Evolutionary conservation across 208 protist genomes (phyloP), one percentile per base, ranked within the genome.

Genomic region (Trypanosomatidae sp.): DNA sequence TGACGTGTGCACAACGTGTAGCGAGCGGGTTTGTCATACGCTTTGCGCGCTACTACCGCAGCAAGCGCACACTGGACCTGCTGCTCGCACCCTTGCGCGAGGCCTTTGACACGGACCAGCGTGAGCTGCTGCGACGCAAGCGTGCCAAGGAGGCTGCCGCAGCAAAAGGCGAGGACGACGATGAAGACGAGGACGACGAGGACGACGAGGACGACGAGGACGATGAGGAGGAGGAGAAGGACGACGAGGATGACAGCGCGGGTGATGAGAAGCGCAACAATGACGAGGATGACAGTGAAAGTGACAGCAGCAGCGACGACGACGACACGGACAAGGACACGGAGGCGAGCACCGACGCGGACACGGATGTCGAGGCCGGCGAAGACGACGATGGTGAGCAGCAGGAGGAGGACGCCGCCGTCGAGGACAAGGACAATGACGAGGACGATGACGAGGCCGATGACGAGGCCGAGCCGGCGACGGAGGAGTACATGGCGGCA

Each of bases 401-500:
- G 25, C 45, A 43, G 21, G 39, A 33, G 22, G 53, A 53, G 26
- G 43, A 51, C 27, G 26, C 20, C n/a, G 48, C 43, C n/a, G 66
- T 68, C n/a, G 33, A 20, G 6, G 55, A 50, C 38, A 35, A 38
- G 0, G 43, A 26, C 2, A 38, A 50, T 6, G 59, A 60, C 8
- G 53, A 61, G 13, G 60, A 68, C 2, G 57, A 46, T 20, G 56
- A 43, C 8, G 50, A 48, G 2, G 44, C 61, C 15, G 42, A 26
- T 66, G 70, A 76, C 18, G 75, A 82, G 19, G 83, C 88, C 32
- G 83, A 92, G 58, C 48, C 68, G 20, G 72, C 84, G 20, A 92
- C 84, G 35, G 69, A 88, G 61, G 61, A 89, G 52, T 92, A 87
- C 61, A 71, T 92, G 37, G 64, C 84, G 6, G 73, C 74, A 0